phyloP scores from a whole-genome alignment of 2,329 filamentous ascomycete species.

The Shiraia sp. region DNA sequence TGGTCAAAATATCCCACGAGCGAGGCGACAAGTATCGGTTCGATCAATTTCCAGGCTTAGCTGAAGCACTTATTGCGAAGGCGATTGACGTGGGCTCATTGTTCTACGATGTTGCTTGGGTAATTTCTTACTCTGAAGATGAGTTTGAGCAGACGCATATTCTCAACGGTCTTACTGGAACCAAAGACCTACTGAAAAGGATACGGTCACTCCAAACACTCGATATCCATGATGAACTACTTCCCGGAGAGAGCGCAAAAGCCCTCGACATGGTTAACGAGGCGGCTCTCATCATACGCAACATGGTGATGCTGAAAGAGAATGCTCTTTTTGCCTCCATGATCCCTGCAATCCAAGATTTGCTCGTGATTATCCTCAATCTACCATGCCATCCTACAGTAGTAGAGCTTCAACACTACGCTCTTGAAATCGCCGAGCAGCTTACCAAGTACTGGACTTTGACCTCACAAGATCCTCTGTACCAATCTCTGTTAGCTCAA shows the following conservation, averaged over 20 bases:
- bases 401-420: constrained; percentile 86
- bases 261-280: constrained; percentile 79
- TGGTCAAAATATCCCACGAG: constrained; percentile 95
- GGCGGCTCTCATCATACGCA: constrained; percentile 83
- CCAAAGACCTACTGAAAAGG: constrained; percentile 71
- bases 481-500: constrained; percentile 68
- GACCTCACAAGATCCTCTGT: constrained; percentile 74
- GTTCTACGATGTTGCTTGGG: constrained; percentile 83
- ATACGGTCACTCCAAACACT: constrained; percentile 64
- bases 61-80: constrained; percentile 85
- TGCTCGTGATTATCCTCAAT: constrained; percentile 79
- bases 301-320: constrained; percentile 92
- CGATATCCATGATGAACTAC: constrained; percentile 68
- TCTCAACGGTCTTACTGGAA: constrained; percentile 68
- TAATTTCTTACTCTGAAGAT: constrained; percentile 68
- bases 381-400: constrained; percentile 73
- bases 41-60: constrained; percentile 84
- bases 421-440: constrained; percentile 88
- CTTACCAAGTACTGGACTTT: constrained; percentile 80
- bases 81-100: constrained; percentile 76
- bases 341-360: constrained; percentile 75
- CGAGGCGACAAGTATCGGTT: constrained; percentile 95
- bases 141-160: constrained; percentile 54
- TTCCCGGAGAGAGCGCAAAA: constrained; percentile 71
- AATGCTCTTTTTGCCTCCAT: constrained; percentile 83